Percentiles rank a stretch among this genome's conserved stretches.
These are phyloP conservation scores for Elaeis oleifera DNA, from an alignment of 202 grass and related monocot genomes.

Conservation along the genomic window DNA sequence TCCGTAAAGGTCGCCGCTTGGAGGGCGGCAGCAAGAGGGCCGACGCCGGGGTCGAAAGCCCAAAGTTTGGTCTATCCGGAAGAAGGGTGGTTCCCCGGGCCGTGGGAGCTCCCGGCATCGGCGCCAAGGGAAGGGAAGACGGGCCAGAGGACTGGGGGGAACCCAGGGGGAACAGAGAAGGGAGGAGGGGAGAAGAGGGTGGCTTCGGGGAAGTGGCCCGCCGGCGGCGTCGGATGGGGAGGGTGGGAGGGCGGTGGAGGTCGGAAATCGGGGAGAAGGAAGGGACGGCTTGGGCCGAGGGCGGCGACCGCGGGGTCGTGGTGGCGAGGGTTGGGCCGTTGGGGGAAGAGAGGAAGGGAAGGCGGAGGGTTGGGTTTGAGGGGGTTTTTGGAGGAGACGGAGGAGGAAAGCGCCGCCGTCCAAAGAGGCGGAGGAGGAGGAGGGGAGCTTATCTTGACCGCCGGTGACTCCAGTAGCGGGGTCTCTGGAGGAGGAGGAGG, in stretches of 20 bases:
- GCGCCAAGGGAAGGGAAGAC: constrained; percentile 19
- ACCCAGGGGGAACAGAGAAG: constrained; percentile 7
- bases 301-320: constrained; percentile 50
- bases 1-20: constrained; percentile 4
- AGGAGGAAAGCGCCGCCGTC: constrained; percentile 48
- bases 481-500: neutral
- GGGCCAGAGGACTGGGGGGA: constrained; percentile 7
- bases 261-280: constrained; percentile 8
- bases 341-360: neutral
- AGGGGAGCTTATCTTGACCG: neutral
- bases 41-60: constrained; percentile 8
- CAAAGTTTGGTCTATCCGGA: constrained; percentile 25
- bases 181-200: constrained; percentile 17
- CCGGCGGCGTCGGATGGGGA: neutral
- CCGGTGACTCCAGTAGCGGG: neutral
- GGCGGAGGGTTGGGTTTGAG: constrained; percentile 15
- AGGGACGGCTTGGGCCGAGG: constrained; percentile 28
- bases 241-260: neutral
- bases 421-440: constrained; percentile 3
- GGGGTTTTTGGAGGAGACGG: constrained; percentile 51
- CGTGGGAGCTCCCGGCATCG: neutral
- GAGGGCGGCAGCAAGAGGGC: constrained; percentile 15
- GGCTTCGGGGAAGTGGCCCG: constrained; percentile 27
- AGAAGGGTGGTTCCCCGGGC: constrained; percentile 11
- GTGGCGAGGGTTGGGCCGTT: constrained; percentile 10